Conservation (phyloP, 208 protist genomes). For the Leishmania tarentolae region DNA sequence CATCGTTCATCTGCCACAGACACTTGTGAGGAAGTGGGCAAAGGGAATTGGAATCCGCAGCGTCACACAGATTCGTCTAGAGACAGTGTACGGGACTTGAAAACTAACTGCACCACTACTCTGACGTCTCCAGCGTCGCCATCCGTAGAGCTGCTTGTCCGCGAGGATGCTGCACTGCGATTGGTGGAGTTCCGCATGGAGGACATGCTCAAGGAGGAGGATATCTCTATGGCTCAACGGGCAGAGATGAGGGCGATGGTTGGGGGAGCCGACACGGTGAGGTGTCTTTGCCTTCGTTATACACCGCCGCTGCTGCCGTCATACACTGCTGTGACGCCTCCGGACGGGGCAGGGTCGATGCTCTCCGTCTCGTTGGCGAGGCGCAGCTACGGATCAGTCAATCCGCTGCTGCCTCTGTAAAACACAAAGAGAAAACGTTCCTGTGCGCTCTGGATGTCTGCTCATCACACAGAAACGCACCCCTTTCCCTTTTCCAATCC, state of each 20-base stretch:
- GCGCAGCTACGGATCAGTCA: constrained; percentile 31
- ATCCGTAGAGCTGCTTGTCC: constrained; percentile 4
- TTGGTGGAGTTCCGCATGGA: constrained; percentile 21
- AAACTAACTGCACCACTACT: background rate
- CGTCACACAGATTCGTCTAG: background rate
- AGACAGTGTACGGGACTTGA: background rate
- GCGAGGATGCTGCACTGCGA: constrained; percentile 17
- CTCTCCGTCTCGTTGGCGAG: background rate
- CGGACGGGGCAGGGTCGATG: background rate
- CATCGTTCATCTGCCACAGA: background rate
- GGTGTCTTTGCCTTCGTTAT: constrained; percentile 20
- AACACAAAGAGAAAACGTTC: background rate
- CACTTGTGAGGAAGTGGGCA: background rate
- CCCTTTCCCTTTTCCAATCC: background rate
- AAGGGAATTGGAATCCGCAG: background rate
- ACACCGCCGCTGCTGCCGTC: constrained; percentile 5
- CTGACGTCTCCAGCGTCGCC: background rate
- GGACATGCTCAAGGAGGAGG: constrained; percentile 29
- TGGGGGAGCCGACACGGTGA: constrained; percentile 12
- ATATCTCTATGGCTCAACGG: constrained; percentile 16
- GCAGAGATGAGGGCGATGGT: constrained; percentile 18
- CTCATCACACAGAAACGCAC: too few relatives aligned
- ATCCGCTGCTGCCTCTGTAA: constrained; percentile 8
- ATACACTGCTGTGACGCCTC: background rate
- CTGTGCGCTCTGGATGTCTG: background rate